Percentiles rank a stretch among this genome's conserved stretches.
phyloP scores from a whole-genome alignment of 345 rosid genomes.

The Salix arbutifolia region DNA sequence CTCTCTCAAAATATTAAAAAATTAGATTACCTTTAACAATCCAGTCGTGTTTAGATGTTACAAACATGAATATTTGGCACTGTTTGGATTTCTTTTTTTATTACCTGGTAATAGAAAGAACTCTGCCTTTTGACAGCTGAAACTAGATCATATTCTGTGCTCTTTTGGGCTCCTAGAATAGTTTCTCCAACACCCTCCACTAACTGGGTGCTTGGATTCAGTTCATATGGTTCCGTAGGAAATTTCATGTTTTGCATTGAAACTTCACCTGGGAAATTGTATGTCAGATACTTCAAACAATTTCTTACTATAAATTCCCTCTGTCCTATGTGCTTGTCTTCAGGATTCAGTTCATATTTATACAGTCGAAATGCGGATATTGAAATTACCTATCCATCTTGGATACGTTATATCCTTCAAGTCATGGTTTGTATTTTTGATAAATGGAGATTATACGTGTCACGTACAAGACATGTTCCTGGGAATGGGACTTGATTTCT shows the following conservation, averaged over 20 bases:
- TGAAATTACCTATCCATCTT: no score
- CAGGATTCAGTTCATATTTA: no score
- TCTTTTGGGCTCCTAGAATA: background rate
- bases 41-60: background rate
- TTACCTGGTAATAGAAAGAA: constrained; percentile 22
- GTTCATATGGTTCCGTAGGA: constrained; percentile 20
- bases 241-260: no score
- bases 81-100: background rate
- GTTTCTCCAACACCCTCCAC: background rate
- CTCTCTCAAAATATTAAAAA: no score
- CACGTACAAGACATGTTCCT: background rate
- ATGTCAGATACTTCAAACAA: no score
- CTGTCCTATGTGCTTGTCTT: no score
- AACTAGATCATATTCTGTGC: constrained; percentile 14
- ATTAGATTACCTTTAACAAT: background rate
- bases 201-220: constrained; percentile 2
- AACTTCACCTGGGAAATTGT: no score
- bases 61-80: background rate
- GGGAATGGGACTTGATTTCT: background rate
- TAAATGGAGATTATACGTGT: no score
- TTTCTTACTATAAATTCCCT: no score
- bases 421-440: no score
- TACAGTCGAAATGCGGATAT: no score
- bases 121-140: constrained; percentile 26
- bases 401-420: no score